These are phyloP conservation scores for Fusarium marasasianum DNA, from an alignment of 2,329 filamentous ascomycete genomes.

Conservation along the genomic window DNA sequence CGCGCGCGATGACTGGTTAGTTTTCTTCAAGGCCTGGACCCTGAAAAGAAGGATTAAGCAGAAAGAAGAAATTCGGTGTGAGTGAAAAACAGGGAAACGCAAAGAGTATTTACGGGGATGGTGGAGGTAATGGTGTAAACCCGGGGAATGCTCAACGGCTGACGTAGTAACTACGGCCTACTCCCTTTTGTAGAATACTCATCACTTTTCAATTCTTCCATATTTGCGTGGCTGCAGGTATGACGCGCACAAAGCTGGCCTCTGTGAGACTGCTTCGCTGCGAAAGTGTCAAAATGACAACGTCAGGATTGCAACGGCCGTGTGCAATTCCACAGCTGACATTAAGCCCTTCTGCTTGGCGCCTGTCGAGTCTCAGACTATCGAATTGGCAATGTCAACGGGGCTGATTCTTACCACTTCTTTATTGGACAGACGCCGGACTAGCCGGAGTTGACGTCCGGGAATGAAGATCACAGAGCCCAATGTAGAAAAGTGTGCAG, in stretches of 20 bases:
- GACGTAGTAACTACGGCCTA: background rate
- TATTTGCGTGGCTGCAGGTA: slow-evolving; percentile 12
- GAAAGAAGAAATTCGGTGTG: background rate
- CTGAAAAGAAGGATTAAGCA: background rate
- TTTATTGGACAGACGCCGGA: background rate
- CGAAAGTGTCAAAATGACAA: background rate
- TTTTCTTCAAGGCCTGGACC: background rate
- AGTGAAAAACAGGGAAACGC: slow-evolving; percentile 8
- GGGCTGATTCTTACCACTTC: background rate
- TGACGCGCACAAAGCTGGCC: slow-evolving; percentile 13
- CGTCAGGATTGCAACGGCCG: background rate
- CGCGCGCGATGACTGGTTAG: background rate
- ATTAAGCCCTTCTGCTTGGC: slow-evolving; percentile 4
- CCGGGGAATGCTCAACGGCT: background rate
- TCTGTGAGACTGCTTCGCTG: background rate
- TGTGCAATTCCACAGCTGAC: slow-evolving; percentile 7
- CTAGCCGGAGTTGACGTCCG: slow-evolving; percentile 12
- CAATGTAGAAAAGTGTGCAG: background rate
- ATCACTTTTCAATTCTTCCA: background rate
- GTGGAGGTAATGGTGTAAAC: background rate
- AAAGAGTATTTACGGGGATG: background rate
- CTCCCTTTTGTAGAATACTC: background rate
- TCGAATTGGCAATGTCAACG: background rate
- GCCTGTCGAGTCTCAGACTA: background rate
- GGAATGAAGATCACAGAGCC: slow-evolving; percentile 11